A percentile compares a stretch with the other conserved stretches of the same genome.
phyloP scores from a whole-genome alignment of 129 eudicot genomes.

The Flaveria robusta region DNA sequence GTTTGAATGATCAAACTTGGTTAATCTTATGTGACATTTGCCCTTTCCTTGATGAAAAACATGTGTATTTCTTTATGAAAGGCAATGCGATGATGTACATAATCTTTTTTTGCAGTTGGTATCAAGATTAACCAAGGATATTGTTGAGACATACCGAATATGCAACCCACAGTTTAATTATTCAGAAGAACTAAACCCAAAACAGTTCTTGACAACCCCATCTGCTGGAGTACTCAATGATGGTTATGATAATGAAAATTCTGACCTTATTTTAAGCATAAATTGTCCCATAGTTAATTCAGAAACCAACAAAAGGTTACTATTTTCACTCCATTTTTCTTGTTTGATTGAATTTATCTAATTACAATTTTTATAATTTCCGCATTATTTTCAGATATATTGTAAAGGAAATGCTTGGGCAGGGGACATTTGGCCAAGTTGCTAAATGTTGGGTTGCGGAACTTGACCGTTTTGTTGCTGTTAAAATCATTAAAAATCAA shows the following conservation, averaged over 20 bases:
- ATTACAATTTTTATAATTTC: not conserved
- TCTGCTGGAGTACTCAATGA: conserved; percentile 83
- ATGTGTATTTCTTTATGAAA: not conserved
- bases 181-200: conserved; percentile 68
- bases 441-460: conserved; percentile 97
- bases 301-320: conserved; percentile 63
- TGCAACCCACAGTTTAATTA: conserved; percentile 82
- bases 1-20: not conserved
- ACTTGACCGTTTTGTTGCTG: conserved; percentile 81
- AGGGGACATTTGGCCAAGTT: conserved; percentile 99
- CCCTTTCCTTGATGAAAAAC: not conserved
- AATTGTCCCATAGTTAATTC: conserved; percentile 59
- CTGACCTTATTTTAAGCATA: conserved; percentile 79
- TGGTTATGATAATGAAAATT: conserved; percentile 84
- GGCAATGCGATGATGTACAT: conserved; percentile 17
- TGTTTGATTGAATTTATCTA: not conserved
- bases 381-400: conserved; percentile 57
- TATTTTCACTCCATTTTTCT: not conserved
- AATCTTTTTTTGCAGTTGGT: conserved; percentile 62
- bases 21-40: not conserved
- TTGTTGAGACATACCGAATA: conserved; percentile 71
- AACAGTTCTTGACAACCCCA: conserved; percentile 88
- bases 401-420: conserved; percentile 96
- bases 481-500: conserved; percentile 83
- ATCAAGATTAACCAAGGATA: conserved; percentile 77